Evolutionary conservation across 805 yeast genomes (phyloP), one percentile per base, ranked within the genome.

Genomic region (Cyberlindnera veronae): DNA sequence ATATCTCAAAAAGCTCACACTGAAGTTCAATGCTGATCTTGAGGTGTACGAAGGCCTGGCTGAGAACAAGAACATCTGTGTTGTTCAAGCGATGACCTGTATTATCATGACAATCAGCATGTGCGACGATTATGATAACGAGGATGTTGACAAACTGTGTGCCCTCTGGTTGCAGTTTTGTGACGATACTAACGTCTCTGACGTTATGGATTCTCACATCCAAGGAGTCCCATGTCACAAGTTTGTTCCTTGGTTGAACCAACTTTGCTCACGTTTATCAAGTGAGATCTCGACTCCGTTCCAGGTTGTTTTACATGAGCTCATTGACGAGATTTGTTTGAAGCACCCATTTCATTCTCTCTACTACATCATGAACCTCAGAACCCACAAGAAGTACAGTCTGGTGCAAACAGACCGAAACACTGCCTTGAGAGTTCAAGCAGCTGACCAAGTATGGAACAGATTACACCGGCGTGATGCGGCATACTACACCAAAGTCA

Each of bases 171-270:
- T 91, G 29, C 84, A 81, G 45, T 72, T 77, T 49, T 69, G 79
- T 3, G 56, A 58, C 6, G 67, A 68, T 24, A 70, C 60, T 1
- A 58, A 54, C 0, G 62, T 84, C 5, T 81, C 77, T 46, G 45
- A 41, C 4, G 50, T 62, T 8, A 64, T 84, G 9, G 52, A 53
- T 12, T 49, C 55, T 2, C 62, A 65, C 5, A 53, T 82, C 3
- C 36, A 53, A 0, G 34, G 36, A 0, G 61, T 86, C 15, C 84
- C 95, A 0, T 67, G 74, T 12, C 67, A 68, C 54, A 81, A 81
- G 50, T 75, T 88, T 38, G 68, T 86, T 5, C 76, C 88, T 0
- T 90, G 97, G 96, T 68, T 81, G 27, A 81, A 83, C 44, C 98
- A 90, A 56, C 68, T 90, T 32, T 69, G 85, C 3, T 86, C 97